Evolutionary conservation across 805 yeast genomes (phyloP).

Genomic region (Saturnispora diversa): DNA sequence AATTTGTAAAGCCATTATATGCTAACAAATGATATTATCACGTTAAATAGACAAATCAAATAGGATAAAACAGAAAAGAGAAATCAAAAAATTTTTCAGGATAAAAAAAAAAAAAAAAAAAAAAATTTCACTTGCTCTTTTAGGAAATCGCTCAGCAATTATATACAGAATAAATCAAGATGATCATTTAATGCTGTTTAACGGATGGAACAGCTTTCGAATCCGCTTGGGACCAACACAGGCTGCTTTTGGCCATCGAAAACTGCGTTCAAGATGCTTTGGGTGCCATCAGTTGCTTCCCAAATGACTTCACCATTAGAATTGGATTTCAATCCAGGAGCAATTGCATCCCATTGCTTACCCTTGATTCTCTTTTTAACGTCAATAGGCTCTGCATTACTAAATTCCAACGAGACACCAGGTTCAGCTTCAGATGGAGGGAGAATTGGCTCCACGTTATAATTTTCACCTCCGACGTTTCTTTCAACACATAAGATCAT

Average conservation of each 20-base stretch:
- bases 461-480: constrained; percentile 10
- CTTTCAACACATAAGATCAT: constrained; percentile 55
- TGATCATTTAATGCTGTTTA: not conserved
- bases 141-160: not conserved
- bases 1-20: constrained; percentile 66
- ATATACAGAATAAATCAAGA: too few relatives aligned
- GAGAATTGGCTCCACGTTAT: constrained; percentile 37
- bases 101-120: constrained; percentile 1
- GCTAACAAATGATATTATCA: too few relatives aligned
- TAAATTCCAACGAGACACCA: constrained; percentile 37
- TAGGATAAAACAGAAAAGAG: not conserved
- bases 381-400: constrained; percentile 17
- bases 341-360: constrained; percentile 30
- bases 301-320: constrained; percentile 27
- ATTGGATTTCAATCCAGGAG: constrained; percentile 27
- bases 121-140: constrained; percentile 1
- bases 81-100: constrained; percentile 6
- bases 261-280: not conserved
- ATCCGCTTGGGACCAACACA: not conserved
- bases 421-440: constrained; percentile 35
- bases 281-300: constrained; percentile 7
- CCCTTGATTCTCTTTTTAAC: constrained; percentile 12
- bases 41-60: too few relatives aligned
- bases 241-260: not conserved
- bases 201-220: constrained; percentile 1